Evolutionary conservation across 306 rosid genomes (phyloP).

Genomic region (Sindora glabra): DNA sequence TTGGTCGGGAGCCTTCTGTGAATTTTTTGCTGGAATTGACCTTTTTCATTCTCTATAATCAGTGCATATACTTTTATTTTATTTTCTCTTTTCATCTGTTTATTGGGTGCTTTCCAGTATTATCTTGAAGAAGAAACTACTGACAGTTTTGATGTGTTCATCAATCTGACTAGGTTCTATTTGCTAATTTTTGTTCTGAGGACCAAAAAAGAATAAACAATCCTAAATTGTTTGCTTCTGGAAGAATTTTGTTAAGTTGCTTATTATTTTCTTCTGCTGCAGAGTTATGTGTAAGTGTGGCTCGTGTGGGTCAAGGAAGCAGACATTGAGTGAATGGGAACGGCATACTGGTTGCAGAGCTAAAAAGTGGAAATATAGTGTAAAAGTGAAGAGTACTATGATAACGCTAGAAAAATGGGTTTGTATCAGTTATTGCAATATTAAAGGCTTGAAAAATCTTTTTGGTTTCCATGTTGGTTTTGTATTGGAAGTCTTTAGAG

Average conservation of each 20-base stretch:
- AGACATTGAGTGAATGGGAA: constrained; percentile 91
- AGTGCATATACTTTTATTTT: too few species aligned
- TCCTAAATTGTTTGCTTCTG: too few species aligned
- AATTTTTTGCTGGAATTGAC: too few species aligned
- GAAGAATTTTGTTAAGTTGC: constrained; percentile 16
- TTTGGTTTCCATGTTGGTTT: constrained; percentile 4
- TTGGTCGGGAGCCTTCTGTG: too few species aligned
- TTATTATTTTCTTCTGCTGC: constrained; percentile 26
- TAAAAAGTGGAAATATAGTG: constrained; percentile 94
- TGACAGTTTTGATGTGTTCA: constrained; percentile 4
- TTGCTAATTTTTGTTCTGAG: neutral
- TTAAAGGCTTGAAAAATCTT: neutral
- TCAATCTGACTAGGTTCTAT: neutral
- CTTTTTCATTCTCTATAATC: too few species aligned
- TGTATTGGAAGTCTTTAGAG: constrained; percentile 6
- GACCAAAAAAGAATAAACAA: too few species aligned
- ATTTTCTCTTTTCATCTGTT: neutral
- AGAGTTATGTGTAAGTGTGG: constrained; percentile 79
- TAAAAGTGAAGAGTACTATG: constrained; percentile 84
- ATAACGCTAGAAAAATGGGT: constrained; percentile 93
- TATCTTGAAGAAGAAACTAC: neutral
- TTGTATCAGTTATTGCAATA: constrained; percentile 33
- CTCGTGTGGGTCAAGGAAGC: constrained; percentile 74
- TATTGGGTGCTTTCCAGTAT: neutral
- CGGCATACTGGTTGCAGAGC: constrained; percentile 92